Evolutionary conservation across 192 early-diverging fungal species (phyloP).

Genomic region (Rhizophagus sp.): DNA sequence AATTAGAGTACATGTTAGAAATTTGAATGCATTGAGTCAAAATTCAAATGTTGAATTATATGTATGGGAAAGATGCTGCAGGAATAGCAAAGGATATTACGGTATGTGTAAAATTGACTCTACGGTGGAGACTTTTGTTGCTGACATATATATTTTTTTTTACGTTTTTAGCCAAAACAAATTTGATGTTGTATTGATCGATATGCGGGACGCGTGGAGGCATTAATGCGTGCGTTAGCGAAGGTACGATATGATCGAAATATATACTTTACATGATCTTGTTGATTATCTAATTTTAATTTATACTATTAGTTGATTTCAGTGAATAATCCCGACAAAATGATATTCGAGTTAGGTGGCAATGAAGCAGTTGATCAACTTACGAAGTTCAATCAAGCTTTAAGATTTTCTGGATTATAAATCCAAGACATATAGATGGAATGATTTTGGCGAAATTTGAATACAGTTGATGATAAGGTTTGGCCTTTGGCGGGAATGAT

Average conservation of each 20-base stretch:
- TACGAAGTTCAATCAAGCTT: slow-evolving; percentile 40
- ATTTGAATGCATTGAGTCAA: slow-evolving; percentile 73
- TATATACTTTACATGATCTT: too few species aligned
- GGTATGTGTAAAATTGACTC: slow-evolving; percentile 39
- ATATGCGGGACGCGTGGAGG: slow-evolving; percentile 57
- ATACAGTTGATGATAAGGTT: slow-evolving; percentile 93
- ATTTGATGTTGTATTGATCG: slow-evolving; percentile 92
- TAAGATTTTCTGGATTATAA: slow-evolving; percentile 78
- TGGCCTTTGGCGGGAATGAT: slow-evolving; percentile 32
- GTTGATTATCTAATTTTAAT: too few species aligned
- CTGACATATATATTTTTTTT: neutral
- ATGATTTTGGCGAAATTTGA: slow-evolving; percentile 96
- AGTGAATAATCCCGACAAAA: too few species aligned
- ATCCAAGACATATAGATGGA: slow-evolving; percentile 91
- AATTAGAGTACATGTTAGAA: slow-evolving; percentile 64
- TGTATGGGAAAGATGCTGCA: slow-evolving; percentile 96
- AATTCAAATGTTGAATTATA: slow-evolving; percentile 77
- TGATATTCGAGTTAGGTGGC: too few species aligned
- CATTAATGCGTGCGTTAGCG: too few species aligned
- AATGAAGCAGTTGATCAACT: too few species aligned
- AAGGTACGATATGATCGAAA: too few species aligned
- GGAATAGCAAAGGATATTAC: slow-evolving; percentile 91
- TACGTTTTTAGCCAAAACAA: slow-evolving; percentile 56
- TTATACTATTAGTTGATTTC: too few species aligned
- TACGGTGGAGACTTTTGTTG: neutral